phyloP scores from a whole-genome alignment of 345 rosid genomes.

The Cochlearia excelsa region DNA sequence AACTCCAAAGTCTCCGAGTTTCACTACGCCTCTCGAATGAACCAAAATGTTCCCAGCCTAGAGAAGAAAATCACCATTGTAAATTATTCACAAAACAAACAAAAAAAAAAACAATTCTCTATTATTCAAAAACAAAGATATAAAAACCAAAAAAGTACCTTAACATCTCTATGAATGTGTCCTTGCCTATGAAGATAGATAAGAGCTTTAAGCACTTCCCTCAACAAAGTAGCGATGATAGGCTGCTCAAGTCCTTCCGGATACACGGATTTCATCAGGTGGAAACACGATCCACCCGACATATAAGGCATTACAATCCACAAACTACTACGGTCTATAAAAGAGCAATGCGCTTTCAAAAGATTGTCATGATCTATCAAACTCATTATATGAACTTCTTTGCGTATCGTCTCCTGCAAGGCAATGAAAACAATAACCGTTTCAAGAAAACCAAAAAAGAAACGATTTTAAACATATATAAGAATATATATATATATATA shows the following conservation, averaged over 20 bases:
- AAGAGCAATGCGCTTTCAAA: constrained; percentile 69
- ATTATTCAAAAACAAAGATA: not conserved
- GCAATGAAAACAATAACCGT: not conserved
- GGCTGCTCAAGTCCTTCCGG: constrained; percentile 88
- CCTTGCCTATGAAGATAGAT: constrained; percentile 81
- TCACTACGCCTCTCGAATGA: constrained; percentile 61
- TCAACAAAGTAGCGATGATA: constrained; percentile 68
- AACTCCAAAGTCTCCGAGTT: constrained; percentile 86
- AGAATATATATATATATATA: constrained; percentile 6
- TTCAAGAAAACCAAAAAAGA: not conserved
- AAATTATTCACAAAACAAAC: no score
- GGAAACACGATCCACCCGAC: constrained; percentile 86
- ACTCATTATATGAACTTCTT: constrained; percentile 79
- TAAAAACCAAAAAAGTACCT: constrained; percentile 40
- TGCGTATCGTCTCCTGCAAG: constrained; percentile 64
- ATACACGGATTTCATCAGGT: constrained; percentile 62
- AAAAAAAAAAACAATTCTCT: no score
- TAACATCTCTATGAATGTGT: constrained; percentile 91
- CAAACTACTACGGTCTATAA: constrained; percentile 53
- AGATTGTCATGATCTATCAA: constrained; percentile 71
- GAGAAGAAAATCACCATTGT: not conserved
- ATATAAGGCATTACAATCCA: constrained; percentile 97
- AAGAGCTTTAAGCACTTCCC: constrained; percentile 77
- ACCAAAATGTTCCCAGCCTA: constrained; percentile 86
- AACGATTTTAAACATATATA: not conserved